Evolutionary conservation across 108 stramenopile species (phyloP).

Genomic region (Skeletonema marinoi): DNA sequence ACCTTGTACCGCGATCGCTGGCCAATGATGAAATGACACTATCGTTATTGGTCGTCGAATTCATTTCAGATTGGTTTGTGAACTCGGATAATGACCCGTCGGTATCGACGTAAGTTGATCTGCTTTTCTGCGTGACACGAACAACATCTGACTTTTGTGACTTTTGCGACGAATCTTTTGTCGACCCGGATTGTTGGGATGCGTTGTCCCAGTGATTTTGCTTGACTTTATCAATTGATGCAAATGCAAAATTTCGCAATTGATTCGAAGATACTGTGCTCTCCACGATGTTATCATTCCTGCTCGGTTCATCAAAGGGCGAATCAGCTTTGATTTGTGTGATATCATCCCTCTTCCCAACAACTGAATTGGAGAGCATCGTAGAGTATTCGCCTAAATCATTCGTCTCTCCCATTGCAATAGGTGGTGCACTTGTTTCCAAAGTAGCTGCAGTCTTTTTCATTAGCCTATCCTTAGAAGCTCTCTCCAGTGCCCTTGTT

Average conservation of each 20-base stretch:
- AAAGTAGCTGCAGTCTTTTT: not conserved
- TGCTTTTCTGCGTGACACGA: not conserved
- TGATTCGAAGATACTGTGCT: not conserved
- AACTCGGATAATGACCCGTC: not conserved
- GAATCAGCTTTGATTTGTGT: constrained; percentile 2
- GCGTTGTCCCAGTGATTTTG: not conserved
- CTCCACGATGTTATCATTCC: not conserved
- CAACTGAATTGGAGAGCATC: not conserved
- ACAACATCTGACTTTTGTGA: not conserved
- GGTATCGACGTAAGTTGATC: not conserved
- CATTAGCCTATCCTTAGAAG: constrained; percentile 1
- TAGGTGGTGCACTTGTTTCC: not conserved
- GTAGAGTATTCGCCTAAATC: not conserved
- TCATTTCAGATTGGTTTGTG: not conserved
- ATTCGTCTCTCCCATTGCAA: not conserved
- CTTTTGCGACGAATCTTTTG: not conserved
- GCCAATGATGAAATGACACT: not conserved
- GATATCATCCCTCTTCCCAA: not conserved
- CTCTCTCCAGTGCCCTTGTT: constrained; percentile 1
- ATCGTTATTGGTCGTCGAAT: not conserved
- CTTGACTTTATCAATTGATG: not conserved
- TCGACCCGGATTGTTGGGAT: not conserved
- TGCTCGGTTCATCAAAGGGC: not conserved
- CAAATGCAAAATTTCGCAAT: not conserved
- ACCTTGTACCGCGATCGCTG: not conserved